These are phyloP conservation scores for Sporothrix protearum DNA, from an alignment of 2,329 filamentous ascomycete genomes.

Conservation along the genomic window DNA sequence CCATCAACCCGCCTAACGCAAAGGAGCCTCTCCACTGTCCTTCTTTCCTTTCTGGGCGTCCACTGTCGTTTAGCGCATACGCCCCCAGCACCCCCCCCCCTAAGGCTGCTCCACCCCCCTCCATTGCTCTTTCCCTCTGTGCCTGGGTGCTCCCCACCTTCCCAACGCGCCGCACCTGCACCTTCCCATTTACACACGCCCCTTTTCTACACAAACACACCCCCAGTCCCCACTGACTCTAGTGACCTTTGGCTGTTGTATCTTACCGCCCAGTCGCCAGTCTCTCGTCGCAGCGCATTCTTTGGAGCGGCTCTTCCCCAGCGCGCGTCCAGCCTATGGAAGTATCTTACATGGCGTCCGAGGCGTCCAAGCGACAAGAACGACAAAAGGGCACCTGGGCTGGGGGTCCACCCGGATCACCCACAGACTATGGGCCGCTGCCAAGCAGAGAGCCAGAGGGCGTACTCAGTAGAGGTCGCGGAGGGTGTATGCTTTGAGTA, in stretches of 20 bases:
- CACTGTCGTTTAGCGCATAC: background rate
- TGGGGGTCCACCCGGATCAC: constrained; percentile 9
- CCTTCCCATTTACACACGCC: background rate
- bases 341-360: background rate
- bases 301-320: constrained; percentile 20
- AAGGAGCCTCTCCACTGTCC: constrained; percentile 3
- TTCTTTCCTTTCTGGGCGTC: background rate
- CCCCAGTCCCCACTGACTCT: constrained; percentile 1
- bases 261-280: background rate
- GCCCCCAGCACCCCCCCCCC: constrained; percentile 8
- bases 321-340: constrained; percentile 2
- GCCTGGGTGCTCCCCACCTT: background rate
- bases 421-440: constrained; percentile 7
- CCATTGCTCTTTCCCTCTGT: background rate
- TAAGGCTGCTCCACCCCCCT: background rate
- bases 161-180: background rate
- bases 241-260: background rate
- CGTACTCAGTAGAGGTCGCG: background rate
- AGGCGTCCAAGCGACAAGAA: background rate
- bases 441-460: background rate
- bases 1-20: constrained; percentile 6
- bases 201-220: background rate
- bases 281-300: constrained; percentile 12
- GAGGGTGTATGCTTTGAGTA: background rate
- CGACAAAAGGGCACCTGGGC: background rate